Evolutionary conservation across 805 yeast genomes (phyloP).

Genomic region (Kuraishia floccosa): DNA sequence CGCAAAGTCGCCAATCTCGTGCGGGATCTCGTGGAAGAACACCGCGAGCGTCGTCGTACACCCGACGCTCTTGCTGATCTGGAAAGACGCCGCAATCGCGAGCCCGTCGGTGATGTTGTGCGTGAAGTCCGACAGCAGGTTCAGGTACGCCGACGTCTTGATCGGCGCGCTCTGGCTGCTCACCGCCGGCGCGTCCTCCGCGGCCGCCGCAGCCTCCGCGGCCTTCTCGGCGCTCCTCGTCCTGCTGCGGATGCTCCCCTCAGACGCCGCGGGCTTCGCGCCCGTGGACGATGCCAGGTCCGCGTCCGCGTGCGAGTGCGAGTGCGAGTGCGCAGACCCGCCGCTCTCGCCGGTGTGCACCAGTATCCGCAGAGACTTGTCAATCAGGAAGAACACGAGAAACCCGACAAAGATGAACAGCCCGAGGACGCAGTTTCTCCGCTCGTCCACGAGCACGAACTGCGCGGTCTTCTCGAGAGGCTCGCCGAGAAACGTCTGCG

Average conservation of each 20-base stretch:
- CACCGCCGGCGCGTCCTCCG: conserved; percentile 14
- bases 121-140: conserved; percentile 56
- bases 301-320: conserved; percentile 25
- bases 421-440: conserved; percentile 37
- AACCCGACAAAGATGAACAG: conserved; percentile 51
- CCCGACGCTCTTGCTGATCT: conserved; percentile 47
- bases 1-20: conserved; percentile 75
- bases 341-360: conserved; percentile 20
- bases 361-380: conserved; percentile 44
- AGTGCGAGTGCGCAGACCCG: conserved; percentile 31
- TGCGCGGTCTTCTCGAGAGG: conserved; percentile 25
- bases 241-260: conserved; percentile 9
- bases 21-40: conserved; percentile 71
- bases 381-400: conserved; percentile 46
- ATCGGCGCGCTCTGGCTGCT: conserved; percentile 23
- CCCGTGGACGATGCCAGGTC: conserved; percentile 7
- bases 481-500: conserved; percentile 54
- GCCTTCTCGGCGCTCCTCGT: conserved; percentile 8
- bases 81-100: conserved; percentile 63
- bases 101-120: conserved; percentile 75
- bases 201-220: conserved; percentile 10
- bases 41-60: conserved; percentile 62
- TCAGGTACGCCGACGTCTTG: conserved; percentile 48
- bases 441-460: conserved; percentile 40
- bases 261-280: conserved; percentile 5